A percentile compares a stretch with the other conserved stretches of the same genome.
These are phyloP conservation scores for Tanacetum coccineum DNA, from an alignment of 129 eudicot genomes.

Conservation along the genomic window DNA sequence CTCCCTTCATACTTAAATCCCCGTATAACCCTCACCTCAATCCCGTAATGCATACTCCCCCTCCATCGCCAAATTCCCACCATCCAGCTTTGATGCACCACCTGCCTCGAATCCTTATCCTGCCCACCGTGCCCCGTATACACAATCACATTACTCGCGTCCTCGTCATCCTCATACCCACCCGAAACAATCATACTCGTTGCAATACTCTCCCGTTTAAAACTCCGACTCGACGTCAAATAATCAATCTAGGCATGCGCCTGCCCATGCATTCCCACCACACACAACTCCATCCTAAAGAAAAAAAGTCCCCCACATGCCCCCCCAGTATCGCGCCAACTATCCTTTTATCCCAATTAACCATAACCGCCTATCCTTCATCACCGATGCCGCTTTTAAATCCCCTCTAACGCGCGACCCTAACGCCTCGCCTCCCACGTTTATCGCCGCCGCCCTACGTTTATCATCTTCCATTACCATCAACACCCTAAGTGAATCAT, in stretches of 20 bases:
- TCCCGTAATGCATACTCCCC: slow-evolving; percentile 75
- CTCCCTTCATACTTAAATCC: slow-evolving; percentile 69
- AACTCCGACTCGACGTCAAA: slow-evolving; percentile 52
- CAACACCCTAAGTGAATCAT: slow-evolving; percentile 51
- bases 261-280: slow-evolving; percentile 76
- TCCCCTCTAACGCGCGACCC: slow-evolving; percentile 45
- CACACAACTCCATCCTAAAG: slow-evolving; percentile 68
- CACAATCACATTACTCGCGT: slow-evolving; percentile 53
- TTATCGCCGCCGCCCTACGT: slow-evolving; percentile 1
- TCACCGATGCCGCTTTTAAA: slow-evolving; percentile 42
- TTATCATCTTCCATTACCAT: slow-evolving; percentile 44
- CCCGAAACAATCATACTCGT: slow-evolving; percentile 80
- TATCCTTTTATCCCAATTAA: slow-evolving; percentile 61
- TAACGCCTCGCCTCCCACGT: background rate
- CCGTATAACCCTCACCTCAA: slow-evolving; percentile 79
- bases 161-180: slow-evolving; percentile 87
- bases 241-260: slow-evolving; percentile 79
- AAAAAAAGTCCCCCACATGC: slow-evolving; percentile 64
- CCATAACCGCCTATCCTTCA: slow-evolving; percentile 68
- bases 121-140: slow-evolving; percentile 91
- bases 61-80: slow-evolving; percentile 72
- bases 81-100: slow-evolving; percentile 63
- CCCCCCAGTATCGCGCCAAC: slow-evolving; percentile 76
- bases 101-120: slow-evolving; percentile 55
- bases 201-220: slow-evolving; percentile 71